Percentiles rank a stretch among this genome's conserved stretches.
These are phyloP conservation scores for Pseudotsuga menziesii DNA, from an alignment of 75 land plant genomes.

Conservation along the genomic window DNA sequence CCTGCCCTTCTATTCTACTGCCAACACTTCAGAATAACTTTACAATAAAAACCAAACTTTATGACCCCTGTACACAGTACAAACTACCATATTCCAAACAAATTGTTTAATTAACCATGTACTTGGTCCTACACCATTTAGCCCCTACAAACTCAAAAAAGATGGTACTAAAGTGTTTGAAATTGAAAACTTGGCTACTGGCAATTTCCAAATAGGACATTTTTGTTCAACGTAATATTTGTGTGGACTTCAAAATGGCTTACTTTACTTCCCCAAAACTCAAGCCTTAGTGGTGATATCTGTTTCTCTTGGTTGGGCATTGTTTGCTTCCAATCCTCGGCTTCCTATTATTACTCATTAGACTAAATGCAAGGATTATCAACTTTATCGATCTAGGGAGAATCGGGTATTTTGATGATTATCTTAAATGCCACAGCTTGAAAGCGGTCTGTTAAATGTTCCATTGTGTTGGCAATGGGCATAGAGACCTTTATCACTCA, in stretches of 20 bases:
- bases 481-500: conserved; percentile 80
- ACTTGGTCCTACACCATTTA: too few species aligned
- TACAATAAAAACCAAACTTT: too few species aligned
- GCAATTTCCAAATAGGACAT: conserved; percentile 17
- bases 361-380: conserved; percentile 90
- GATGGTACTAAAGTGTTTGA: too few species aligned
- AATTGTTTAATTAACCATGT: too few species aligned
- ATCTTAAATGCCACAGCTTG: conserved; percentile 59
- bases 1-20: too few species aligned
- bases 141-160: too few species aligned
- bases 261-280: conserved; percentile 80
- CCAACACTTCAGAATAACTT: too few species aligned
- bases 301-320: conserved; percentile 74
- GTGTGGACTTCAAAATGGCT: conserved; percentile 83
- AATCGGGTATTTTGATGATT: conserved; percentile 56
- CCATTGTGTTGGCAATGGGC: background rate
- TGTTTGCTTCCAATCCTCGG: conserved; percentile 70
- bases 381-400: conserved; percentile 75
- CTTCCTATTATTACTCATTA: conserved; percentile 87
- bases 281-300: conserved; percentile 76
- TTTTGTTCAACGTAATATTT: conserved; percentile 75
- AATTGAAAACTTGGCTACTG: too few species aligned
- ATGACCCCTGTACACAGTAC: too few species aligned
- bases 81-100: too few species aligned
- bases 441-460: conserved; percentile 49